A percentile compares a stretch with the other conserved stretches of the same genome.
phyloP scores from a whole-genome alignment of 164 flowering plant genomes.

The Platanus orientalis region DNA sequence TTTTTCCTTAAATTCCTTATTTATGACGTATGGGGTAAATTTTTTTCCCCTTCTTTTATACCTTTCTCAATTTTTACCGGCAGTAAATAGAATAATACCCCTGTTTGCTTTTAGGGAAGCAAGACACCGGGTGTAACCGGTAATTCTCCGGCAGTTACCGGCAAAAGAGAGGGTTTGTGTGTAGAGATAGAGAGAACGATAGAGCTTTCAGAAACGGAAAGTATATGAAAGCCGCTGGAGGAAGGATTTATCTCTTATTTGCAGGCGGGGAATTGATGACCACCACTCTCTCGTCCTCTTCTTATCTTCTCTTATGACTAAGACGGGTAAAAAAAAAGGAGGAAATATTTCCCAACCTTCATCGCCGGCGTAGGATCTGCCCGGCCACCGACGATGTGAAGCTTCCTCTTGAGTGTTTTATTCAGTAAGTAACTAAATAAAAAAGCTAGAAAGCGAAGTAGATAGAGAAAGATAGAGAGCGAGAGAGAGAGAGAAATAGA shows the following conservation, averaged over 20 bases:
- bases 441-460: too few relatives aligned
- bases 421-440: not conserved
- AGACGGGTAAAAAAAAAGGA: not conserved
- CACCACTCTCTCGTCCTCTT: constrained; percentile 55
- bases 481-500: too few relatives aligned
- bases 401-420: not conserved
- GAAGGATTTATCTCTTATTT: constrained; percentile 12
- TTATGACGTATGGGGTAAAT: too few relatives aligned
- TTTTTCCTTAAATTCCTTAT: too few relatives aligned
- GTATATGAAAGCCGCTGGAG: constrained; percentile 16
- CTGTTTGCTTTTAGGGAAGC: too few relatives aligned
- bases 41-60: too few relatives aligned
- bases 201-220: constrained; percentile 14
- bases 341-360: not conserved
- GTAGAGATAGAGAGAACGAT: too few relatives aligned
- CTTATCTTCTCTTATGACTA: constrained; percentile 33
- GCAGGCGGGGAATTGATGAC: constrained; percentile 39
- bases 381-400: not conserved
- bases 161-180: not conserved
- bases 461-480: too few relatives aligned
- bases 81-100: too few relatives aligned
- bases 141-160: not conserved
- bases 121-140: constrained; percentile 8
- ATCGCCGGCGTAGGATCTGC: not conserved
- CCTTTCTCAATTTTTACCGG: too few relatives aligned